Percentiles rank a stretch among this genome's conserved stretches.
Conservation (phyloP, 192 early-diverging fungal species). For the Physocladia obscura region DNA sequence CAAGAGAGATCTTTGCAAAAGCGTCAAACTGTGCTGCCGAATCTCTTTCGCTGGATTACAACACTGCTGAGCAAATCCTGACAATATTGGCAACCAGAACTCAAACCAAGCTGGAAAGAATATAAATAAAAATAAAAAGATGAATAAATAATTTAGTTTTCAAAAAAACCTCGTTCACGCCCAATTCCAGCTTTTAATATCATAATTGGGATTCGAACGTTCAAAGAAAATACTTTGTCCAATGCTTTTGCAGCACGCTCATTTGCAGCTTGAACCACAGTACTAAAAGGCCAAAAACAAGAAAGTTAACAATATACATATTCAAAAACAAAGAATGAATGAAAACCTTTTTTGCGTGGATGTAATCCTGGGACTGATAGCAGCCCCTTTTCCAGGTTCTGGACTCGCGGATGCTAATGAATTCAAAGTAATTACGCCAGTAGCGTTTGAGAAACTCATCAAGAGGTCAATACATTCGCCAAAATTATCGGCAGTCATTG, state of each 20-base stretch:
- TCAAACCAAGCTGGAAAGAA: constrained; percentile 60
- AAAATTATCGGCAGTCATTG: constrained; percentile 63
- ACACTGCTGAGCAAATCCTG: constrained; percentile 72
- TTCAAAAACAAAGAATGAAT: neutral
- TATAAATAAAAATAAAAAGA: constrained; percentile 1
- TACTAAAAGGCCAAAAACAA: constrained; percentile 17
- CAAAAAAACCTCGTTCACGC: constrained; percentile 41
- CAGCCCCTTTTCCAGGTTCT: neutral
- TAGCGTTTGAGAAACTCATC: constrained; percentile 61
- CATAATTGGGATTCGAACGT: constrained; percentile 55
- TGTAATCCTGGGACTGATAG: neutral
- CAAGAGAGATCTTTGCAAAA: constrained; percentile 76
- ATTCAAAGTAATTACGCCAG: constrained; percentile 26
- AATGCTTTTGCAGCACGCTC: constrained; percentile 67
- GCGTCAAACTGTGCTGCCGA: constrained; percentile 76
- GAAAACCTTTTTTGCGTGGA: neutral
- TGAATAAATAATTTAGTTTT: constrained; percentile 11
- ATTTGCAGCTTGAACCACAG: constrained; percentile 45
- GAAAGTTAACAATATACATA: neutral
- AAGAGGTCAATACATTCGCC: constrained; percentile 73
- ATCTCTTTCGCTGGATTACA: constrained; percentile 75
- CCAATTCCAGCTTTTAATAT: constrained; percentile 38
- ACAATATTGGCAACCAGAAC: constrained; percentile 78
- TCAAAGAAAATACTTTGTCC: constrained; percentile 65
- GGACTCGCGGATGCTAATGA: neutral